Evolutionary conservation across 176 grass and related monocot genomes (phyloP), one percentile per base, ranked within the genome.

Genomic region (Saccharum officinarum): DNA sequence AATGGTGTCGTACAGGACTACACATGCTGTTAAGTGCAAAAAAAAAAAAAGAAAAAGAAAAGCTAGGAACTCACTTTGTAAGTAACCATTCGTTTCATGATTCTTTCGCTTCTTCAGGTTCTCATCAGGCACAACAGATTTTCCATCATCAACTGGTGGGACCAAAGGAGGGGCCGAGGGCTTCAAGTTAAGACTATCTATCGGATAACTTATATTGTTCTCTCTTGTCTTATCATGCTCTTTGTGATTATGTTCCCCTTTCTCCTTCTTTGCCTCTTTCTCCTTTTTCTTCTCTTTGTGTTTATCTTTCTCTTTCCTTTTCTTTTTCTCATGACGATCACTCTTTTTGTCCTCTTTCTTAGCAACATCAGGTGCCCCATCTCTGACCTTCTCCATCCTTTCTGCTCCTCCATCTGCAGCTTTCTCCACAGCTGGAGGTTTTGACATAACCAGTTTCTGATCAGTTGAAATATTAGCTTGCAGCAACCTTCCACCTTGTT

Each of bases 81-180:
- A 83, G 86, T 82, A 91, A 83, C 86, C 88, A 88, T 94, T 94
- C 65, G 67, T 94, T 69, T 95, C 90, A 10, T 79, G 81, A 81
- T 87, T 83, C 86, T 95, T 95, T 85, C 93, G 84, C 86, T 95
- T 95, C 88, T 88, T 91, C 67, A 82, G 55, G 46, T 80, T 92
- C 38, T 86, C 90, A 75, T 84, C 86, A 69, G 83, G 81, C 74
- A 67, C 79, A 57, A 50, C 10, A 88, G 78, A 50, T 45, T 88
- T 90, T 5, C 13, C 63, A 67, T 81, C 88, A 76, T 90, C 83
- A 68, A 36, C 75, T 38, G 86, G 22, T 80, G 45, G 71, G 46
- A 26, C 80, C 75, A 70, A 83, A 73, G 74, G 67, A 90, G 75
- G 75, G 47, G 7, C n/a, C 52, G 79, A 87, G 76, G 86, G 77